Base-by-base conservation (phyloP, 805 yeast species). In the Zygosaccharomyces rouxii region DNA sequence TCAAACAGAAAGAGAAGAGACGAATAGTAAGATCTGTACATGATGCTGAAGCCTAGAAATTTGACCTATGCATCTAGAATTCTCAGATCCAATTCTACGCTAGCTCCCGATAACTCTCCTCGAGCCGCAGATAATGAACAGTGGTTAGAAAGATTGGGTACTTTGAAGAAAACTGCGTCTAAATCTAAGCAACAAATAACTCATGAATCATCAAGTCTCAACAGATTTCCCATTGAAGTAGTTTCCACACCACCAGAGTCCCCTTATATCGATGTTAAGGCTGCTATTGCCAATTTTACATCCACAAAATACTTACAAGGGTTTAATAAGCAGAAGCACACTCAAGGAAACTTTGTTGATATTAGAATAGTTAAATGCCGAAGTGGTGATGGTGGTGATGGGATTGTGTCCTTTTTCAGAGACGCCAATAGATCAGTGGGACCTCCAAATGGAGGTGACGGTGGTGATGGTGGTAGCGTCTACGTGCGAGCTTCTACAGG, bases 391-490 rank as follows among this genome's bases (percentile, higher is more conserved):
- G 99, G 99, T 18, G 99, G 99, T 1, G 75, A 84, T 62, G 99
- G 99, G 5, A 74, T 79, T 28, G 84, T 89, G 0, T 85, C 97
- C 0, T 94, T 94, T 67, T 77, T 83, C 50, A 73, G 97, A 55
- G 98, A 89, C 56, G 86, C 96, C 3, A 87, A 89, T 35, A 70
- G 87, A 38, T 75, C 96, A 0, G 75, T 77, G 16, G 99, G 99
- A 0, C 98, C 99, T 0, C 96, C 99, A 0, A 95, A 90, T 66
- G 99, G 99, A n/a, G 99, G 99, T 7, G 97, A 94, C 69, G 99
- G 99, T 26, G 99, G 98, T 4, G 71, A 75, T 52, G 99, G 99
- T 19, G 99, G 99, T 2, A 76, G 83, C 46, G 77, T 94, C 2
- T 92, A 84, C 62, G 79, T 94, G 2, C 87, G 84, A 62, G 96